These are phyloP conservation scores for Conticribra guillardii DNA, from an alignment of 108 stramenopile species.

Conservation along the genomic window DNA sequence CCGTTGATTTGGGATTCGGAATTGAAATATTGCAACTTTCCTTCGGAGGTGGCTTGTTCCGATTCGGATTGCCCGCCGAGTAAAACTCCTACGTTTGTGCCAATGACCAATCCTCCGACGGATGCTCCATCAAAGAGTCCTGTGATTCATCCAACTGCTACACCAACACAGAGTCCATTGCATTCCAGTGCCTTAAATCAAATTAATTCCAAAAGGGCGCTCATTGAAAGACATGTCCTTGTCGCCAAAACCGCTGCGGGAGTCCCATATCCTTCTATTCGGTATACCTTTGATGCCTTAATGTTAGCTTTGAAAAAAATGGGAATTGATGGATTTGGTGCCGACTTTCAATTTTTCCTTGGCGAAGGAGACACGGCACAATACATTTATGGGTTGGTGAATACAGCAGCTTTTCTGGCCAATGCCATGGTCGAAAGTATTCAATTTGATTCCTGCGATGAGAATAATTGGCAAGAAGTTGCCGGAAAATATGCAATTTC, in stretches of 20 bases:
- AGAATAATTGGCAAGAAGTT: slow-evolving; percentile 26
- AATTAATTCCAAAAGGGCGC: too few relatives aligned
- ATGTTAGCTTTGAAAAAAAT: slow-evolving; percentile 24
- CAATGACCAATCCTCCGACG: too few relatives aligned
- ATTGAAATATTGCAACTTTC: too few relatives aligned
- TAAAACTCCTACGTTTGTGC: too few relatives aligned
- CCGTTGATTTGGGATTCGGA: too few relatives aligned
- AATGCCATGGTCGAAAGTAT: slow-evolving; percentile 52
- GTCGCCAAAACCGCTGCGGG: slow-evolving; percentile 32
- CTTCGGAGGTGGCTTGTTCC: too few relatives aligned
- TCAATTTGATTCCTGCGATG: slow-evolving; percentile 53
- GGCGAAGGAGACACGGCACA: slow-evolving; percentile 14
- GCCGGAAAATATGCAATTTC: slow-evolving; percentile 16
- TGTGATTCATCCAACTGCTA: too few relatives aligned
- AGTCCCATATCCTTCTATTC: slow-evolving; percentile 21
- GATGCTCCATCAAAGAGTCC: too few relatives aligned
- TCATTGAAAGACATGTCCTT: slow-evolving; percentile 29
- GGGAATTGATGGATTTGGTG: slow-evolving; percentile 28
- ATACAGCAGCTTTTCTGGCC: slow-evolving; percentile 46
- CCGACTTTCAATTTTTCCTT: slow-evolving; percentile 27
- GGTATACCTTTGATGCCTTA: slow-evolving; percentile 29
- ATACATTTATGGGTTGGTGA: slow-evolving; percentile 33
- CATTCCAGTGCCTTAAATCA: too few relatives aligned
- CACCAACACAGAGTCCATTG: too few relatives aligned
- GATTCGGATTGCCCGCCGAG: too few relatives aligned